Conservation (phyloP, 2,329 filamentous ascomycete species). For the Sporothrix curviconia region DNA sequence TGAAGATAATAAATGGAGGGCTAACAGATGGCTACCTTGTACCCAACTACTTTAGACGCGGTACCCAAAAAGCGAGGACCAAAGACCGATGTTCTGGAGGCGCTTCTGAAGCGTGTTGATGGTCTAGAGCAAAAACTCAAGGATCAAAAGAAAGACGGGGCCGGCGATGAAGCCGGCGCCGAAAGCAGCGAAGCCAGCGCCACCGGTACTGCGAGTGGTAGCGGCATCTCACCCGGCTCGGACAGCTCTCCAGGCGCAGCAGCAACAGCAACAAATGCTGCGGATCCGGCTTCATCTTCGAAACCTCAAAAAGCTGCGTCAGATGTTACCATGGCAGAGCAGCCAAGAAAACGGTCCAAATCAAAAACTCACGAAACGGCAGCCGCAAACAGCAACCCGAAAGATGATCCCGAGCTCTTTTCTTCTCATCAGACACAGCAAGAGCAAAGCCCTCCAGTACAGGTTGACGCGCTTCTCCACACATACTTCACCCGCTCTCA, state of each 20-base stretch:
- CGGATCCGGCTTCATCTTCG: not conserved
- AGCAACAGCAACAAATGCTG: not conserved
- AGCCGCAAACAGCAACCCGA: not conserved
- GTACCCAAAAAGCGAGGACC: conserved; percentile 84
- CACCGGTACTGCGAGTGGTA: conserved; percentile 21
- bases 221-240: conserved; percentile 14
- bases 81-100: conserved; percentile 83
- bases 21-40: no score
- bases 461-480: conserved; percentile 61
- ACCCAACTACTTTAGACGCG: conserved; percentile 56
- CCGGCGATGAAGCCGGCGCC: conserved; percentile 18
- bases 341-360: not conserved
- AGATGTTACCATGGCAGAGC: not conserved
- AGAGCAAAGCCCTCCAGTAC: conserved; percentile 34
- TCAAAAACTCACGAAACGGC: not conserved
- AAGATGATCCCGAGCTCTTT: not conserved
- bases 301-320: not conserved
- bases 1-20: no score
- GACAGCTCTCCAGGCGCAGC: not conserved
- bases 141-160: conserved; percentile 47
- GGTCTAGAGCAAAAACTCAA: conserved; percentile 75
- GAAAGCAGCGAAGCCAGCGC: conserved; percentile 20
- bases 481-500: conserved; percentile 76
- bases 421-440: conserved; percentile 28
- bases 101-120: conserved; percentile 76